Evolutionary conservation across 768 basidiomycete species (phyloP), one percentile per base, ranked within the genome.

Genomic region (Boletus insuetus): DNA sequence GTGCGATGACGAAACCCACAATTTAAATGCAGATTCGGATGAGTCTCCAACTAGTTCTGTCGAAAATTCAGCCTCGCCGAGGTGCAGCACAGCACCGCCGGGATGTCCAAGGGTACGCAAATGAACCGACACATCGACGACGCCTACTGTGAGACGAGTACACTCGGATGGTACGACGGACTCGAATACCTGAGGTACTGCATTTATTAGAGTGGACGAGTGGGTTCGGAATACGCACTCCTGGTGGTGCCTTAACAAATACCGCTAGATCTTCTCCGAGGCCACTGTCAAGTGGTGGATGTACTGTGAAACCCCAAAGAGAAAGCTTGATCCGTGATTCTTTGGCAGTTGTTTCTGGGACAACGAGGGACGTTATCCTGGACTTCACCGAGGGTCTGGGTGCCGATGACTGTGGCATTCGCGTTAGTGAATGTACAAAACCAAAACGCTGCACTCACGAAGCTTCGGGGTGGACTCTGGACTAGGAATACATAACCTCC

Each of bases 111-210:
- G 80, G 1, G 87, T 80, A 20, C 82, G 74, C 2, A 82, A 55
- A 47, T 85, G 83, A 12, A 91, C 62, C 0, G 91, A 89, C 11
- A 84, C 81, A 62, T 94, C 87, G 17, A 74, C 55, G 20, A 94
- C 63, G 58, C 79, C 81, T 34, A 95, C 56, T n/a, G 78, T 74
- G 24, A 98, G 71, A 12, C 77, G 75, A 7, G 94, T 98, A 41
- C 87, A 74, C 67, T 98, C 97, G 52, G 80, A 93, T 2, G 97
- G 97, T 16, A 94, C 83, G 13, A 97, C 94, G 22, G 92, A 81
- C 69, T 95, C 95, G 65, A 99, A 99, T 1, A 90, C 88, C 94
- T 85, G 56, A 7, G 35, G 46, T 17, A 29, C 46, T 26, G 19
- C 31, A 22, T 55, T 40, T 39, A 26, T 47, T 56, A 46, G 57